Conservation (phyloP, 2,329 filamentous ascomycete genomes). For the Neurospora crassa region DNA sequence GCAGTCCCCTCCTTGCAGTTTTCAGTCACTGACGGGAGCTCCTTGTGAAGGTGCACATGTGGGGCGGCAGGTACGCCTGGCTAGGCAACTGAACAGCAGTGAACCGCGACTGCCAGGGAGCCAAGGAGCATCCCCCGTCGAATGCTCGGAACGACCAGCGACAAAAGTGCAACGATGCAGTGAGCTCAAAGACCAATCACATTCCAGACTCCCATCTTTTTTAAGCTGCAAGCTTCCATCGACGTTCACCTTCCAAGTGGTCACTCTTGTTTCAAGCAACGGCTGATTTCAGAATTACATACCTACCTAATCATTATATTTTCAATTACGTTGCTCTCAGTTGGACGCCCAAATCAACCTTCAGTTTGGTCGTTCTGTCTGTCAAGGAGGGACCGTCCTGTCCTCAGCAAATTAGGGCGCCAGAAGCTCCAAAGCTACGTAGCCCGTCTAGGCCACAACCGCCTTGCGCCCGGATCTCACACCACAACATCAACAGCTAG, state of each 20-base stretch:
- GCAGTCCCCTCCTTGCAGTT: background rate
- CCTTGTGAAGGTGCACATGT: background rate
- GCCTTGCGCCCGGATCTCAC: constrained; percentile 3
- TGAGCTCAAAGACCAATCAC: constrained; percentile 3
- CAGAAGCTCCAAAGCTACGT: constrained; percentile 2
- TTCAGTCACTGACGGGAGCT: background rate
- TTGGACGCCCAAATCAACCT: background rate
- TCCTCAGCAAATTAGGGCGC: background rate
- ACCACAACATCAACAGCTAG: background rate
- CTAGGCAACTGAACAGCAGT: background rate
- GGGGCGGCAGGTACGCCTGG: background rate
- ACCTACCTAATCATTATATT: background rate
- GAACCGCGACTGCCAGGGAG: background rate
- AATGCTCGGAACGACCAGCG: background rate
- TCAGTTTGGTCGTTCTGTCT: background rate
- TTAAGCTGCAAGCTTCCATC: background rate
- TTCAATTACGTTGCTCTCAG: background rate
- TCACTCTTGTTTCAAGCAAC: background rate
- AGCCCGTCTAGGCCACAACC: background rate
- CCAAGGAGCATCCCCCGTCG: background rate
- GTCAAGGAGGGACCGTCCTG: background rate
- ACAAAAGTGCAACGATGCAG: background rate
- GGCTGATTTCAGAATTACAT: background rate
- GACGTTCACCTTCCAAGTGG: background rate
- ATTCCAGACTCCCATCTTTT: background rate